Base-by-base conservation (phyloP, 2,329 filamentous ascomycete species). In the Septoria linicola region DNA sequence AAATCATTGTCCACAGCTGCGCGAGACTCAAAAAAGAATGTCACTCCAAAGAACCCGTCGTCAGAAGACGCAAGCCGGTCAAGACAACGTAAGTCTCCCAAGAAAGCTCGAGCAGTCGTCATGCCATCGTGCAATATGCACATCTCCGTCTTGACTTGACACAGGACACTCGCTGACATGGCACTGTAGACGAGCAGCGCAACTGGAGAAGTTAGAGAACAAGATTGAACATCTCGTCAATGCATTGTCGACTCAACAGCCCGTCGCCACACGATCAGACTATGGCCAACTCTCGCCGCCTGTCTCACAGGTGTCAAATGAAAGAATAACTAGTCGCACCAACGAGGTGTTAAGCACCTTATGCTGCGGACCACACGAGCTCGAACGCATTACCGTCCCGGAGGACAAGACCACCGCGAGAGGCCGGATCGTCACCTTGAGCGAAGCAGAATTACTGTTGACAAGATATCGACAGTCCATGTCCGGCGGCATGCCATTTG, bases 161-260 rank as follows among this genome's bases (percentile, higher is more conserved):
- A n/a, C n/a, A n/a, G n/a, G n/a, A n/a, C n/a, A n/a, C n/a, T n/a
- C n/a, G n/a, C n/a, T n/a, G n/a, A n/a, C n/a, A n/a, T n/a, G n/a
- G n/a, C n/a, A n/a, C n/a, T n/a, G 16, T 25, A 67, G 65, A 20
- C 65, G 65, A 16, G 61, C 65, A 17, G 65, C 64, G 19, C 65
- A 68, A 44, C 55, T 68, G 2, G 64, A 66, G 53, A 65, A 68
- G 40, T 56, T 68, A 13, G 65, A 68, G 49, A 63, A 52, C 50
- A 68, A 66, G 50, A 62, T 68, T 27, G 64, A 67, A 39, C 60
- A 65, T 52, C 58, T 68, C 3, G 64, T 68, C 35, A 65, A 67
- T 40, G 59, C 64, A 8, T 31, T 68, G 1, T 63, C 63, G 2
- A 53, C 57, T 5, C 43, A 51, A 25, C 49, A 43, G 14, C 25